These are phyloP conservation scores for Botrytis sinoallii DNA, from an alignment of 2,329 filamentous ascomycete genomes.

Conservation along the genomic window DNA sequence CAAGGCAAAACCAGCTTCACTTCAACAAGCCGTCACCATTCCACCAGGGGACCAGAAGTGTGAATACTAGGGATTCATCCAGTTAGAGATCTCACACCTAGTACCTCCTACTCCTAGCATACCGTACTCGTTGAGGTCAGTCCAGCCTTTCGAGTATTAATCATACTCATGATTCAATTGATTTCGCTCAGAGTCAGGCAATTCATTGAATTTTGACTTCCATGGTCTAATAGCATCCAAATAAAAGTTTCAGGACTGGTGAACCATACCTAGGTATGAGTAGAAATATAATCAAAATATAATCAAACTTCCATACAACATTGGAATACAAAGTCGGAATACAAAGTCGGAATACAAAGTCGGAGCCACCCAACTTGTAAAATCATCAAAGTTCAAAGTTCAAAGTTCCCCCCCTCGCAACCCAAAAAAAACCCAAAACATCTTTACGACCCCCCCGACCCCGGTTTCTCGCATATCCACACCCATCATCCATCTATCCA, in stretches of 20 bases:
- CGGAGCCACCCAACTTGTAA: background rate
- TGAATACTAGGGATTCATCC: background rate
- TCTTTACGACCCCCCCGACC: background rate
- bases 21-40: background rate
- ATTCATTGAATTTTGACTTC: background rate
- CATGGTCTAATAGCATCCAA: background rate
- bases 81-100: background rate
- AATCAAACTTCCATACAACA: too few species aligned
- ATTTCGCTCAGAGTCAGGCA: background rate
- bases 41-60: background rate
- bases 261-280: background rate
- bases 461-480: conserved; percentile 14
- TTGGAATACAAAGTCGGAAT: too few species aligned
- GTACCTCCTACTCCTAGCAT: background rate
- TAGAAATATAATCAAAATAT: background rate
- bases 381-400: background rate
- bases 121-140: background rate
- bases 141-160: background rate
- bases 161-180: background rate
- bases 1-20: background rate
- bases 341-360: background rate
- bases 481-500: conserved; percentile 22
- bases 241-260: background rate
- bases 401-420: background rate
- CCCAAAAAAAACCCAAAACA: background rate